Base-by-base conservation (phyloP, 148 eudicot genomes). In the Spergularia marina region DNA sequence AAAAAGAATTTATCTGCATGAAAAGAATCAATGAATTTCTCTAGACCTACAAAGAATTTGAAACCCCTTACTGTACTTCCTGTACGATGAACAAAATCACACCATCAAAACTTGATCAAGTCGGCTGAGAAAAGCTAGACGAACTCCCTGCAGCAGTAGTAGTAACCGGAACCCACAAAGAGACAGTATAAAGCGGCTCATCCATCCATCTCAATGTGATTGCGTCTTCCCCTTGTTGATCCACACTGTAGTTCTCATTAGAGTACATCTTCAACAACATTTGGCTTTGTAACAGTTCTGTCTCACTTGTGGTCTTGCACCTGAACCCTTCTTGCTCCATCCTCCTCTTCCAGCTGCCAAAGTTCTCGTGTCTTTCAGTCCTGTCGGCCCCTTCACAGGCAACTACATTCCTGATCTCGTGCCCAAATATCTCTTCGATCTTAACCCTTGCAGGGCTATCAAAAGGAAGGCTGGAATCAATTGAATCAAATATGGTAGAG, bases 381-480 rank as follows among this genome's bases (percentile, higher is more conserved):
- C 98, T 85, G 57, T 89, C 90, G 16, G 83, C 81, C 23, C 94
- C 97, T 85, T 95, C 98, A 71, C 98, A 89, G 4, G 93, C 94
- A 59, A 92, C 74, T 39, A 95, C 83, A 68, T 95, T 95, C 77
- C 96, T 86, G 36, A 95, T 89, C 69, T 92, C 98, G 1, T 92
- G 86, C 7, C 80, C 97, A 78, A 87, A 92, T 74, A 80, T 78
- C 80, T 95, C 98, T 84, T 95, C 98, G 1, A 92, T 82, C 82
- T 90, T 92, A 63, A 87, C 65, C 84, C 97, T 82, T 1, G 75
- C 79, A 1, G 78, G 70, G 62, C 90, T 92, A 39, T 89, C 92
- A 4, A 61, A 55, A 12, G 91, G 89, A 17, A 91, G 85, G 73
- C 85, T 84, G 20, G 86, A 75, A 60, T 89, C 89, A 40, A 91